These are phyloP conservation scores for Epichloe baconii DNA, from an alignment of 2,329 filamentous ascomycete species.

Conservation along the genomic window DNA sequence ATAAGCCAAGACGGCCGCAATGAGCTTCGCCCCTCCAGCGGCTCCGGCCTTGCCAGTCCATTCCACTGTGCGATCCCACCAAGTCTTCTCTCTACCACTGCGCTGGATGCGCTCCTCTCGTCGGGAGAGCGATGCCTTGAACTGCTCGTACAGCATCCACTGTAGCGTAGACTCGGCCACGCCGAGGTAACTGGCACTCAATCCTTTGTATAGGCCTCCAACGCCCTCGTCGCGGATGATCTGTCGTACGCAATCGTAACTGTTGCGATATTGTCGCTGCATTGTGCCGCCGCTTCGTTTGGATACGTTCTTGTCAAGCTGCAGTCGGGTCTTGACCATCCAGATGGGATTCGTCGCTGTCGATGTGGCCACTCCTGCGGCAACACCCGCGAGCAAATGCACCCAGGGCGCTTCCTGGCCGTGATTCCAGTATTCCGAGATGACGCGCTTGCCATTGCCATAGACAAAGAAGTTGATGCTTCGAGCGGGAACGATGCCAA, in stretches of 20 bases:
- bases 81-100: conserved; percentile 49
- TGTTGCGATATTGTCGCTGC: conserved; percentile 69
- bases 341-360: conserved; percentile 94
- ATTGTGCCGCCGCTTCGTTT: conserved; percentile 39
- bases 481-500: conserved; percentile 79
- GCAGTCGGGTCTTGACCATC: conserved; percentile 86
- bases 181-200: conserved; percentile 84
- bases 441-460: conserved; percentile 76
- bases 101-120: conserved; percentile 45
- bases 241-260: conserved; percentile 74
- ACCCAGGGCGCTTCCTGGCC: conserved; percentile 60
- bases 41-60: conserved; percentile 70
- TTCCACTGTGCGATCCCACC: conserved; percentile 62
- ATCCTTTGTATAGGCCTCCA: conserved; percentile 71
- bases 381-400: conserved; percentile 62
- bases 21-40: conserved; percentile 72
- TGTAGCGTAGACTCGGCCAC: conserved; percentile 84
- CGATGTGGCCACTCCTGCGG: conserved; percentile 72
- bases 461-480: conserved; percentile 93
- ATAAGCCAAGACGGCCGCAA: conserved; percentile 76
- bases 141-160: conserved; percentile 88
- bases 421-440: conserved; percentile 61
- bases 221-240: conserved; percentile 71
- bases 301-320: conserved; percentile 77
- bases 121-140: conserved; percentile 60